phyloP scores from a whole-genome alignment of 148 eudicot species.

The Polygonum aviculare region DNA sequence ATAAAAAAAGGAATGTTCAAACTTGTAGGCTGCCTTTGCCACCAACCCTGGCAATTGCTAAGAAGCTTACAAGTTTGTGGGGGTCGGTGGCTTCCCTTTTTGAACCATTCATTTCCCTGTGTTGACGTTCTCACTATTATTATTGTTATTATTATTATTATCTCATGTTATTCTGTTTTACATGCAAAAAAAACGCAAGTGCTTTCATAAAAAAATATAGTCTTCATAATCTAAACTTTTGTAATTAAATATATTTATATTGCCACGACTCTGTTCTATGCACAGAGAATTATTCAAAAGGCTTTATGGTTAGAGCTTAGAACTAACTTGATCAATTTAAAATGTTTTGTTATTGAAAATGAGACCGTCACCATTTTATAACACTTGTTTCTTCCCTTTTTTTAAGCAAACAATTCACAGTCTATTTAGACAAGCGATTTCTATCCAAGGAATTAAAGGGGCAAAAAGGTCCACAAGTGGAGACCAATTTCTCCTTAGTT shows the following conservation, averaged over 20 bases:
- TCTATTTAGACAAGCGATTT: too few species aligned
- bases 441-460: neutral
- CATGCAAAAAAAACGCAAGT: neutral
- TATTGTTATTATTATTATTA: neutral
- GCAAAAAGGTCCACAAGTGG: neutral
- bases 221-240: neutral
- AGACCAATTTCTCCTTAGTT: neutral
- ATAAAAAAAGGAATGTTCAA: neutral
- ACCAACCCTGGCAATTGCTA: neutral
- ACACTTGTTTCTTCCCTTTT: too few species aligned
- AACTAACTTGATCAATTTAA: too few species aligned
- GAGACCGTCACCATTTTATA: too few species aligned
- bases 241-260: neutral
- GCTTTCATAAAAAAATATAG: neutral
- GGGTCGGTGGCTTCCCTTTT: conserved; percentile 1
- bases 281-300: too few species aligned
- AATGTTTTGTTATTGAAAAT: too few species aligned
- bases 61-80: neutral
- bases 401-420: too few species aligned
- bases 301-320: too few species aligned
- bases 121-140: too few species aligned
- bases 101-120: neutral
- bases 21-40: conserved; percentile 4
- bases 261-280: neutral
- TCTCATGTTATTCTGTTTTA: neutral